phyloP scores from a whole-genome alignment of 306 rosid species.

The Begonia peltatifolia region DNA sequence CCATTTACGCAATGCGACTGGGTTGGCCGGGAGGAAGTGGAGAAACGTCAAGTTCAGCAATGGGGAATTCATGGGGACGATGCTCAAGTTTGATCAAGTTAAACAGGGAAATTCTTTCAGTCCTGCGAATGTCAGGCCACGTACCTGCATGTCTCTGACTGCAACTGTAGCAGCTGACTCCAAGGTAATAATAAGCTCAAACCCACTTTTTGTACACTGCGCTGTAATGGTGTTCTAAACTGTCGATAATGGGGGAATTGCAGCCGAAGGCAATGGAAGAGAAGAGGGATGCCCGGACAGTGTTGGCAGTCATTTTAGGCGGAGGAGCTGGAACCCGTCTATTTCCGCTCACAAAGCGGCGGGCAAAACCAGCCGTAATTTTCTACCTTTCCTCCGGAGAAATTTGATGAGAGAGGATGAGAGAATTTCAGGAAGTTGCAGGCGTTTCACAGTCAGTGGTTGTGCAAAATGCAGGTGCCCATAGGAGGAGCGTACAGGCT shows the following conservation, averaged over 20 bases:
- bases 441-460: slow-evolving; percentile 2
- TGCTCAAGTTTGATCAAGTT: slow-evolving; percentile 15
- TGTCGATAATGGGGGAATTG: slow-evolving; percentile 4
- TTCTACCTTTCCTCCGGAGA: neutral
- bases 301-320: slow-evolving; percentile 73
- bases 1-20: slow-evolving; percentile 7
- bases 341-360: slow-evolving; percentile 82
- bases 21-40: slow-evolving; percentile 15
- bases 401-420: neutral
- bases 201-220: too few relatives aligned
- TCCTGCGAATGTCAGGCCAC: slow-evolving; percentile 8
- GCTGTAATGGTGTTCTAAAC: too few relatives aligned
- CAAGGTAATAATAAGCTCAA: slow-evolving; percentile 11
- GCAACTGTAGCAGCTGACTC: slow-evolving; percentile 10
- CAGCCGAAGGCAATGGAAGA: slow-evolving; percentile 56
- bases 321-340: slow-evolving; percentile 99
- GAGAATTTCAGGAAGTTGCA: neutral
- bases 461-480: slow-evolving; percentile 37
- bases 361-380: slow-evolving; percentile 91
- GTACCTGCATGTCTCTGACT: slow-evolving; percentile 27
- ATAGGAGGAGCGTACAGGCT: slow-evolving; percentile 86
- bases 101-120: slow-evolving; percentile 6
- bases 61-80: slow-evolving; percentile 41
- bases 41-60: slow-evolving; percentile 20
- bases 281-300: slow-evolving; percentile 51